These are phyloP conservation scores for Madurella fahalii DNA, from an alignment of 2,329 filamentous ascomycete species.

Conservation along the genomic window DNA sequence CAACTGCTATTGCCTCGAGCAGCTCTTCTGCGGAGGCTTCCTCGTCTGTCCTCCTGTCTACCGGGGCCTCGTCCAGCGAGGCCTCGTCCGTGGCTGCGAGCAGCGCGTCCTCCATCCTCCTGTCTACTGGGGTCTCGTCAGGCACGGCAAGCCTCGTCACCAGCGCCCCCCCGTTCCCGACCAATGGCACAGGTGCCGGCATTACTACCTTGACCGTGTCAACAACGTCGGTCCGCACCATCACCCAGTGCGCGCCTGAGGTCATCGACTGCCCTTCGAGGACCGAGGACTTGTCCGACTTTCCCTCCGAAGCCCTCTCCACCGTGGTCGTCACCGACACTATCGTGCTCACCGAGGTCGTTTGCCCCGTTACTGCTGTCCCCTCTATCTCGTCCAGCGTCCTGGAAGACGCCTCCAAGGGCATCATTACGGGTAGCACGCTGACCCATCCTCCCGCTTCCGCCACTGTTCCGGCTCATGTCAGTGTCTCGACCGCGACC, in stretches of 20 bases:
- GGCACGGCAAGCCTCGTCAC: conserved; percentile 8
- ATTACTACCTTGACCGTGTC: conserved; percentile 39
- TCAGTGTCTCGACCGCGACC: conserved; percentile 13
- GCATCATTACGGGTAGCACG: conserved; percentile 35
- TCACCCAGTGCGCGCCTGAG: conserved; percentile 36
- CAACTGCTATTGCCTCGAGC: conserved; percentile 14
- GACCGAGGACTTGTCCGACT: conserved; percentile 27
- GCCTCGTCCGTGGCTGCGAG: not conserved
- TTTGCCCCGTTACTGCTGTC: conserved; percentile 42
- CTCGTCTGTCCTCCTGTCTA: not conserved
- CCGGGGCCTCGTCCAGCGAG: too few relatives aligned
- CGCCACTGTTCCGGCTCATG: conserved; percentile 19
- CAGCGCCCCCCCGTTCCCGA: conserved; percentile 16
- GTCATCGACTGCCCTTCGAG: conserved; percentile 40
- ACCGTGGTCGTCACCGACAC: conserved; percentile 38
- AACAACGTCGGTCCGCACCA: conserved; percentile 34
- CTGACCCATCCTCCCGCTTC: conserved; percentile 35
- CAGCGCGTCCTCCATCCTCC: not conserved
- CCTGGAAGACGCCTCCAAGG: conserved; percentile 29
- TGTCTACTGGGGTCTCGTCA: conserved; percentile 13
- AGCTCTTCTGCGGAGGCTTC: conserved; percentile 1
- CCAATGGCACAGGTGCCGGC: conserved; percentile 17
- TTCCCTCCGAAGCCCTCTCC: conserved; percentile 29
- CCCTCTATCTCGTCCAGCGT: conserved; percentile 37
- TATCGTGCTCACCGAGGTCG: conserved; percentile 36